A percentile compares a stretch with the other conserved stretches of the same genome.
Conservation (phyloP, 1,284 basidiomycete genomes). For the Marasmius tenuissimus region DNA sequence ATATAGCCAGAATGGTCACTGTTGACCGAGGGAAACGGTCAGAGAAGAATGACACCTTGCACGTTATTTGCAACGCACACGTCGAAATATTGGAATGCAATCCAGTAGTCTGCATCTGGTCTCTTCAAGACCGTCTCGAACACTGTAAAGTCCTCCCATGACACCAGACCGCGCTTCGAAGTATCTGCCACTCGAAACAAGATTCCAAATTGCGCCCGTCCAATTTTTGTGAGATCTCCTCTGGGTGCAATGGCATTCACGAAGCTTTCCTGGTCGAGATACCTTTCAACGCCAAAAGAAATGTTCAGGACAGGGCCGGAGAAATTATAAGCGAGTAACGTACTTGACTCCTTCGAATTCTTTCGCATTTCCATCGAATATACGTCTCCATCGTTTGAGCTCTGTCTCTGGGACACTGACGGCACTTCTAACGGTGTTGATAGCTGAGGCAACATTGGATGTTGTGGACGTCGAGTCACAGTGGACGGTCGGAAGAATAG, state of each 20-base stretch:
- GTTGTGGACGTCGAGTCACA: constrained; percentile 39
- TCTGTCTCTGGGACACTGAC: constrained; percentile 79
- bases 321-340: constrained; percentile 29
- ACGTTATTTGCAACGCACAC: constrained; percentile 55
- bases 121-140: constrained; percentile 90
- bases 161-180: constrained; percentile 75
- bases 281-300: constrained; percentile 45
- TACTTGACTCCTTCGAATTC: constrained; percentile 79
- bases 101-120: constrained; percentile 93
- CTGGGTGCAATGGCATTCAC: constrained; percentile 90
- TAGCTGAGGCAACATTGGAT: constrained; percentile 50
- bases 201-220: constrained; percentile 82
- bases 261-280: constrained; percentile 81
- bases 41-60: constrained; percentile 3
- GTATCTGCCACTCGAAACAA: constrained; percentile 91
- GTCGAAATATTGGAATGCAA: constrained; percentile 96
- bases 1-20: constrained; percentile 89
- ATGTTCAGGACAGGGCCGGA: background rate
- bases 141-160: constrained; percentile 93
- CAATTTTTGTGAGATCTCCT: constrained; percentile 82
- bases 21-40: constrained; percentile 6
- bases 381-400: constrained; percentile 82
- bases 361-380: constrained; percentile 82
- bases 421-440: constrained; percentile 64
- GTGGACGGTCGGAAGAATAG: constrained; percentile 49